Percentiles rank a stretch among this genome's conserved stretches.
phyloP scores from a whole-genome alignment of 805 yeast genomes.

The Starmerella khaoyaiensis region DNA sequence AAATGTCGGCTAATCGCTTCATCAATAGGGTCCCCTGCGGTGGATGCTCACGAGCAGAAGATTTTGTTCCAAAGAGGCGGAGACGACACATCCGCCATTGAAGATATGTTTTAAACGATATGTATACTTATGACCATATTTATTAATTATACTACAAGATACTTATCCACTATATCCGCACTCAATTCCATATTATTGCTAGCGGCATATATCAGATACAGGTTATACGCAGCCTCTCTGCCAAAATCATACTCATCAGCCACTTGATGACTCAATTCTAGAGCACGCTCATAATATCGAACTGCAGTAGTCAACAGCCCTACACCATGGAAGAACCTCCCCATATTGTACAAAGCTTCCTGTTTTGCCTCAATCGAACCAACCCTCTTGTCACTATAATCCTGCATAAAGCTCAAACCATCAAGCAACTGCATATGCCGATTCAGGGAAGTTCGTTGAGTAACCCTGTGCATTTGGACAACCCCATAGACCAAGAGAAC shows the following conservation, averaged over 20 bases:
- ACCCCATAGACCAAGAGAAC: conserved; percentile 62
- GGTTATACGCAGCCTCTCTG: conserved; percentile 75
- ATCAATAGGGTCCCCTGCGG: conserved; percentile 20
- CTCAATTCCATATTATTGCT: conserved; percentile 64
- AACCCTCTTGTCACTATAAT: conserved; percentile 47
- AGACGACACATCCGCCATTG: conserved; percentile 26
- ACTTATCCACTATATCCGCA: conserved; percentile 47
- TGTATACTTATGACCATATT: background rate
- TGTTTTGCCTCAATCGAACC: conserved; percentile 5
- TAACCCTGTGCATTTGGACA: conserved; percentile 75
- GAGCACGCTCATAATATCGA: conserved; percentile 56
- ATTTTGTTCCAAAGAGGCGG: conserved; percentile 22
- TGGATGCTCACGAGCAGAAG: conserved; percentile 30
- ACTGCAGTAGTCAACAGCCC: conserved; percentile 68
- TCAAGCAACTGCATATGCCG: conserved; percentile 81
- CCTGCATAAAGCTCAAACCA: conserved; percentile 65
- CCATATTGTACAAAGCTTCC: conserved; percentile 73
- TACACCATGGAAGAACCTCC: conserved; percentile 69
- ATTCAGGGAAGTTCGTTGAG: conserved; percentile 77
- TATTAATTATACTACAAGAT: conserved; percentile 38
- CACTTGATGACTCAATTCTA: conserved; percentile 23
- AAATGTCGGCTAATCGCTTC: conserved; percentile 43
- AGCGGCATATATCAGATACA: conserved; percentile 57
- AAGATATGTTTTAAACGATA: conserved; percentile 22
- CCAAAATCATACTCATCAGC: conserved; percentile 43